Evolutionary conservation across 2,329 filamentous ascomycete species (phyloP).

Genomic region (Didymellaceae sp.): DNA sequence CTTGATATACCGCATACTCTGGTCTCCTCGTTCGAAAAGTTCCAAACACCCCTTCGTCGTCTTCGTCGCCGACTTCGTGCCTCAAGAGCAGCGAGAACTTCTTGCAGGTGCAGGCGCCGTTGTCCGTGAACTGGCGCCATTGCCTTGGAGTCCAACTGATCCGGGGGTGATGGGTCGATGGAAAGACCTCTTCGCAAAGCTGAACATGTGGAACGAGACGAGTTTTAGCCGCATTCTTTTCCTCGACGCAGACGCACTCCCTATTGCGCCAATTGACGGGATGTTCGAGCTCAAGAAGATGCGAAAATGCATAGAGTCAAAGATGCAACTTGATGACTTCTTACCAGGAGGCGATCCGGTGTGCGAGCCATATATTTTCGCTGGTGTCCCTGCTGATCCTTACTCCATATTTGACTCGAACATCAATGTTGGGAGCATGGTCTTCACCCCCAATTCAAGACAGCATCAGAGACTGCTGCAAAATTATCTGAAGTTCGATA

Average conservation of each 20-base stretch:
- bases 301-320: constrained; percentile 29
- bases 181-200: constrained; percentile 46
- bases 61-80: constrained; percentile 44
- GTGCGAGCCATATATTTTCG: constrained; percentile 41
- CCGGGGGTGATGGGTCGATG: constrained; percentile 33
- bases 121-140: constrained; percentile 39
- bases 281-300: constrained; percentile 36
- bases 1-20: constrained; percentile 42
- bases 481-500: constrained; percentile 41
- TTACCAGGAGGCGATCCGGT: constrained; percentile 26
- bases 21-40: constrained; percentile 37
- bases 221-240: constrained; percentile 42
- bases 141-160: constrained; percentile 38
- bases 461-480: constrained; percentile 43
- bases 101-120: constrained; percentile 43
- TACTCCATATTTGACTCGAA: constrained; percentile 26
- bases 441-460: constrained; percentile 36
- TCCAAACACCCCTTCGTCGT: constrained; percentile 39
- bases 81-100: constrained; percentile 37
- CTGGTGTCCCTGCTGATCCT: constrained; percentile 23
- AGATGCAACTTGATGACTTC: constrained; percentile 36
- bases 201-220: constrained; percentile 46
- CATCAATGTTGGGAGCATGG: constrained; percentile 42
- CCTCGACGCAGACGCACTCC: constrained; percentile 45
- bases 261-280: constrained; percentile 36